Evolutionary conservation across 1,284 basidiomycete species (phyloP), one percentile per base, ranked within the genome.

Genomic region (Trametes pubescens): DNA sequence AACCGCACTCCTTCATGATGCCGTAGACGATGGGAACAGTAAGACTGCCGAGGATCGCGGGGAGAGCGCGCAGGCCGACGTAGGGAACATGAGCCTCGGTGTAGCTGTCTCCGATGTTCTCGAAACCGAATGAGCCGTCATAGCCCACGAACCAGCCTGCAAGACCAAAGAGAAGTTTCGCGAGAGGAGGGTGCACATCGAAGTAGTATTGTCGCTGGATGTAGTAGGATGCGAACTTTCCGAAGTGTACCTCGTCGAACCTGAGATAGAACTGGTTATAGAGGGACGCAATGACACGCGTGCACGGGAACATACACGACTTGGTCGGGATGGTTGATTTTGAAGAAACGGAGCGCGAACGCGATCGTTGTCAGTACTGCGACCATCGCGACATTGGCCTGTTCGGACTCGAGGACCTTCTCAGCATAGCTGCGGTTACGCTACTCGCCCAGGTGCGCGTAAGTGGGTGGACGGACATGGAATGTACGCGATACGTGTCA

Each of bases 1-100:
- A 97, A 8, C 98, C 98, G 64, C 92, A 93, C 81, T 99, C 95
- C 77, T 98, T 92, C 98, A 99, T 99, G 77, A 96, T 99, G 18
- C 87, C 91, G 75, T 96, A 99, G 2, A 99, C 90, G 67, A 99
- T 81, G 0, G 96, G 94, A 11, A 98, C 81, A 0, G 96, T 98
- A 22, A 98, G 78, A 77, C 91, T 92, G 54, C 95, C 95, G 51
- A 99, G 82, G 69, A 98, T 84, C 1, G 97, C 98, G 13, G 96
- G 93, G 38, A 99, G 85, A 11, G 93, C 90, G 38, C 98, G 87
- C 88, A 99, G 91, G 68, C 94, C 95, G 64, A 98, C 87, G 75
- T 95, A 99, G 16, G 98, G 97, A 0, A 99, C 97, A 69, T 95
- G 87, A 70, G 88, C 85, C 8, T 86, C 85, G 5, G 89, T 87